Evolutionary conservation across 495 filamentous ascomycete species (phyloP), one percentile per base, ranked within the genome.

Genomic region (Hyaloscypha finlandica): DNA sequence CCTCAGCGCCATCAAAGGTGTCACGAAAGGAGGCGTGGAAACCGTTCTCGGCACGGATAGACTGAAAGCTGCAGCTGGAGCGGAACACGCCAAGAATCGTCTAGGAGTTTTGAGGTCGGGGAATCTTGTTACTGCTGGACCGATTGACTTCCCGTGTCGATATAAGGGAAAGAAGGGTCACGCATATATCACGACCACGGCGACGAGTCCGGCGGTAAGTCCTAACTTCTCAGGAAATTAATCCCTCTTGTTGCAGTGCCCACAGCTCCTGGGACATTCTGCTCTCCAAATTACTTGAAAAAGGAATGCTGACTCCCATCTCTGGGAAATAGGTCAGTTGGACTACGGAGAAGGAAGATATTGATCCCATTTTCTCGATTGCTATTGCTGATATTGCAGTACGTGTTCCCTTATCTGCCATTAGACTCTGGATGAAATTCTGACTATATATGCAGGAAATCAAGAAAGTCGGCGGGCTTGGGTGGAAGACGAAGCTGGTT

Each of bases 401-500:
- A 11, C 22, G 53, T 58, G 39, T 30, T 25, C 25, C 25, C 52
- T 25, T 59, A 4, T 53, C 20, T 51, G 2, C 3, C 25, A 12
- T 8, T 19, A n/a, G 25, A 6, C 20, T 30, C 5, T 6, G 20
- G 54, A 12, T 16, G 20, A 25, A n/a, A 11, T 33, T 22, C 63
- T 45, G 22, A 55, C 32, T 14, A 52, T 14, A 63, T 59, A 20
- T 19, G 6, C 52, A 68, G 59, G 91, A 95, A 71, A 68, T 97
- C 60, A 89, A 88, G 77, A 96, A 96, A 80, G 80, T 92, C 2
- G 93, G 92, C 11, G 92, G 93, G 0, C 81, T 94, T 65, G 93
- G 93, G 1, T 97, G 92, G 92, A 96, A 96, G 78, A 87, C 88
- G 9, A 95, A 93, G 78, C 74, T 95, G 32, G 86, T 94, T 32